Percentiles rank a stretch among this genome's conserved stretches.
Evolutionary conservation across 345 rosid species (phyloP).

Genomic region (Turnera subulata): DNA sequence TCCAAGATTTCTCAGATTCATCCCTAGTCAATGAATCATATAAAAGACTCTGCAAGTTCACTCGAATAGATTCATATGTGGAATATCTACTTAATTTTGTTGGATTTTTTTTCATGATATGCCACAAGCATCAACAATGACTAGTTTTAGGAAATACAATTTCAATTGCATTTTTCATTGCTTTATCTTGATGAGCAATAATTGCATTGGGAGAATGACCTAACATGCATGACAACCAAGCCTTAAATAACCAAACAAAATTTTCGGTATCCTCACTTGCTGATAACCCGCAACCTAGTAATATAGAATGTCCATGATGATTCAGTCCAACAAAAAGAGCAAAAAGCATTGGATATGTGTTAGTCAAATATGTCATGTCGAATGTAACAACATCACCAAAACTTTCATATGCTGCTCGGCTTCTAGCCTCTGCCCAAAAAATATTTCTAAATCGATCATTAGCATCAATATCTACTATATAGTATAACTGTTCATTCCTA

Average conservation of each 20-base stretch:
- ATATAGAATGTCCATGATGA: slow-evolving; percentile 84
- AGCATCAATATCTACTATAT: too few species aligned
- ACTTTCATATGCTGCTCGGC: too few species aligned
- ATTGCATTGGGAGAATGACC: slow-evolving; percentile 65
- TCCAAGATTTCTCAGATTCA: slow-evolving; percentile 71
- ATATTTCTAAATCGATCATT: too few species aligned
- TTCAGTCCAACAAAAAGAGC: slow-evolving; percentile 80
- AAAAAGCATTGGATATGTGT: slow-evolving; percentile 63
- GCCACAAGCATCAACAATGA: slow-evolving; percentile 79
- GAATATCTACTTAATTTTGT: slow-evolving; percentile 54
- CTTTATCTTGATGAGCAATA: slow-evolving; percentile 76
- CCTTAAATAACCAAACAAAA: slow-evolving; percentile 69
- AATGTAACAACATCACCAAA: too few species aligned
- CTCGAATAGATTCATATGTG: slow-evolving; percentile 69
- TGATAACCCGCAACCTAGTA: slow-evolving; percentile 76
- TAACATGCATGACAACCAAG: slow-evolving; percentile 83
- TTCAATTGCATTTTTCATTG: slow-evolving; percentile 65
- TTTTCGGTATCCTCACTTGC: slow-evolving; percentile 70
- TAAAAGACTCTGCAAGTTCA: too few species aligned
- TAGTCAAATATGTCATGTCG: too few species aligned
- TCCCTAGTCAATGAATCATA: too few species aligned
- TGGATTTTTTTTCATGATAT: slow-evolving; percentile 63
- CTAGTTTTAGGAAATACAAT: slow-evolving; percentile 69
- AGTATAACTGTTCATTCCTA: too few species aligned
- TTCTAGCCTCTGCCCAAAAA: too few species aligned